Conservation (phyloP, 176 grass and related monocot genomes). For the Rhynchospora breviuscula region DNA sequence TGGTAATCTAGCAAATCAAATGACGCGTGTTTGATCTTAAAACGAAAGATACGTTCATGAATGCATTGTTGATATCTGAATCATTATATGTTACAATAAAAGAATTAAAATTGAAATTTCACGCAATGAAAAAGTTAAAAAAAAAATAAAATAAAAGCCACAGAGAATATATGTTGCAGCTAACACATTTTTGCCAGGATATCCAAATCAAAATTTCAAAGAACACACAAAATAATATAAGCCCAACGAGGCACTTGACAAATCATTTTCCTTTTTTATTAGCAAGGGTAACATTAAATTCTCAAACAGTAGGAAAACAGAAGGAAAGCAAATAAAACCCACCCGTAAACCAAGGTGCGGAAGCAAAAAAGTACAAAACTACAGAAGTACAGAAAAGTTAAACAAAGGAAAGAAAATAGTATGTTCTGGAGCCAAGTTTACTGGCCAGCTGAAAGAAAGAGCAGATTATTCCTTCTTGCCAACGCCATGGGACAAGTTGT, state of each 20-base stretch:
- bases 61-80: too few relatives aligned
- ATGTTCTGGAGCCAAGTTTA: neutral
- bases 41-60: too few relatives aligned
- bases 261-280: neutral
- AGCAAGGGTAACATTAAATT: neutral
- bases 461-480: conserved; percentile 51
- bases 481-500: conserved; percentile 62
- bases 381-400: neutral
- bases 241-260: neutral
- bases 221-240: neutral
- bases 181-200: too few relatives aligned
- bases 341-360: neutral
- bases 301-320: neutral
- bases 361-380: neutral
- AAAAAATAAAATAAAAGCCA: too few relatives aligned
- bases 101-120: too few relatives aligned
- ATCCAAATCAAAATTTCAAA: too few relatives aligned
- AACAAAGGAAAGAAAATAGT: neutral
- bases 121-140: too few relatives aligned
- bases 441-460: neutral
- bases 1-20: too few relatives aligned
- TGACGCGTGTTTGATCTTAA: too few relatives aligned
- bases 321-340: neutral
- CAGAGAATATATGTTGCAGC: too few relatives aligned
- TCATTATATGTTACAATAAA: too few relatives aligned